Conservation (phyloP, 148 eudicot genomes). For the Vaccinium myrtillus region DNA sequence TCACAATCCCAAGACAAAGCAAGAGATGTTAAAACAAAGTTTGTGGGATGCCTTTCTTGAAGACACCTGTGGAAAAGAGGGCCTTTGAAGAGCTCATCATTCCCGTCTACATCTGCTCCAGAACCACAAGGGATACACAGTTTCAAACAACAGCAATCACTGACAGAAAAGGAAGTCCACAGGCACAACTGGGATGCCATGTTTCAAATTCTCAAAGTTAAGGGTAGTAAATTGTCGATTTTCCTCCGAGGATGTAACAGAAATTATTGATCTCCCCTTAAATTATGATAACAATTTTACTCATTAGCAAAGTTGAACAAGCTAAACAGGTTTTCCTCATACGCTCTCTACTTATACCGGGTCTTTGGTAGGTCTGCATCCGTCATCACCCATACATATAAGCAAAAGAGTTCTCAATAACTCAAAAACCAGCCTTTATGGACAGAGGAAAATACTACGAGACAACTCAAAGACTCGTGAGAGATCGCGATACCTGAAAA, state of each 20-base stretch:
- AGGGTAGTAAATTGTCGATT: neutral
- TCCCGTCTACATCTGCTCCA: no score
- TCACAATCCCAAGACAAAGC: constrained; percentile 2
- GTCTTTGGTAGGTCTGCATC: neutral
- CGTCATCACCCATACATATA: neutral
- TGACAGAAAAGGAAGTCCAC: neutral
- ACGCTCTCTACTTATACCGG: neutral
- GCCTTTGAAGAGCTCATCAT: no score
- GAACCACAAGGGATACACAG: neutral
- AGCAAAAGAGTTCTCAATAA: neutral
- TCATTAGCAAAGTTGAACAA: neutral
- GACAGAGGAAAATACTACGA: neutral
- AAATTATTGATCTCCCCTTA: neutral
- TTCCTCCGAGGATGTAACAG: neutral
- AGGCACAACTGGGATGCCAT: neutral
- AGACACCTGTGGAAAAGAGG: no score
- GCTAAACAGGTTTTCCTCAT: neutral
- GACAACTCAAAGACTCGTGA: neutral
- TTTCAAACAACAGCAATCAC: neutral
- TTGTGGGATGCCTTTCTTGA: neutral
- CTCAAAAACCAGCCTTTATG: neutral
- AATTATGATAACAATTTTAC: neutral
- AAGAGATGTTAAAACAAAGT: neutral
- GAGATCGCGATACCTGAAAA: neutral
- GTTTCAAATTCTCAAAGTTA: neutral